These are phyloP conservation scores for Aspergillus phoenicis DNA, from an alignment of 2,329 filamentous ascomycete species.

Conservation along the genomic window DNA sequence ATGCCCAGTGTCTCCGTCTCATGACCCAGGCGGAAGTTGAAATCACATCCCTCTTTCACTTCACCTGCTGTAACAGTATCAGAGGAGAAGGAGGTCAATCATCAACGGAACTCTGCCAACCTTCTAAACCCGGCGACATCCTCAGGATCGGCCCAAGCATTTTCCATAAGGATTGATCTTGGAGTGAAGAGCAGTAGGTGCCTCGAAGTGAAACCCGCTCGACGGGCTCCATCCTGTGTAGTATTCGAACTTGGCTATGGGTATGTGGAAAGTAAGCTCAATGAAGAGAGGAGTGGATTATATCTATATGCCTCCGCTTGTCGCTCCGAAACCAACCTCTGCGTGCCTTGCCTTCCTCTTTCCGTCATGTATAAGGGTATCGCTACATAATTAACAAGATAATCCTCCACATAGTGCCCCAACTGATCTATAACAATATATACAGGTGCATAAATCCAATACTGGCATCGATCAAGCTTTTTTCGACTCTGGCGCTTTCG, in stretches of 20 bases:
- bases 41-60: conserved; percentile 22
- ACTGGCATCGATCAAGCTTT: not conserved
- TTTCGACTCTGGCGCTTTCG: conserved; percentile 5
- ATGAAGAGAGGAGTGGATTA: conserved; percentile 20
- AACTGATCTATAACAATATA: conserved; percentile 9
- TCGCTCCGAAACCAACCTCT: not conserved
- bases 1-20: conserved; percentile 16
- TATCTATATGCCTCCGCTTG: conserved; percentile 7
- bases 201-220: conserved; percentile 4
- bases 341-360: not conserved
- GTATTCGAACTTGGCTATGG: not conserved
- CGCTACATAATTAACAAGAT: not conserved
- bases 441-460: not conserved
- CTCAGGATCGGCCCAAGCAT: conserved; percentile 27
- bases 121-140: conserved; percentile 20
- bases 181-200: conserved; percentile 46
- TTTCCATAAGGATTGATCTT: conserved; percentile 41
- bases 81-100: not conserved
- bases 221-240: conserved; percentile 10
- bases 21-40: conserved; percentile 19
- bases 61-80: conserved; percentile 17
- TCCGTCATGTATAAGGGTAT: conserved; percentile 14
- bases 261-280: not conserved
- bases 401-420: conserved; percentile 3
- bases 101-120: conserved; percentile 14